Evolutionary conservation across 2,329 filamentous ascomycete species (phyloP).

Genomic region (Diaporthe helianthi): DNA sequence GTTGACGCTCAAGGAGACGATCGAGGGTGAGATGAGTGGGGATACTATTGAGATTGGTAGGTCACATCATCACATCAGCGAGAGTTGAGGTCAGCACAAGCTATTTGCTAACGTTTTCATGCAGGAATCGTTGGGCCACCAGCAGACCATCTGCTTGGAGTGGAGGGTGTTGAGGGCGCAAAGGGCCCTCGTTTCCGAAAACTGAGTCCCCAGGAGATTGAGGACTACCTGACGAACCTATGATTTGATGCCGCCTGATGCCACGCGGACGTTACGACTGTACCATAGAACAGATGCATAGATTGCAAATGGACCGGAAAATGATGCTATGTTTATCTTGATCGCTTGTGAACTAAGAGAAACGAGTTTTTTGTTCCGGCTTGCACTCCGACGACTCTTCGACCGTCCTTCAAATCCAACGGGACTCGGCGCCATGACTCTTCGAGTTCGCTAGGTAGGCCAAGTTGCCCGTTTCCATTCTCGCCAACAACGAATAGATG

Average conservation of each 20-base stretch:
- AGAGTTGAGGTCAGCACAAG: not conserved
- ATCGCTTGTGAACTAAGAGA: conserved; percentile 45
- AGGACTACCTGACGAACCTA: conserved; percentile 99
- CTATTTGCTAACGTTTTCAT: not conserved
- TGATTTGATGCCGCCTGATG: conserved; percentile 55
- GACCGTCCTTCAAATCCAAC: conserved; percentile 40
- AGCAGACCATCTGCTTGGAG: conserved; percentile 89
- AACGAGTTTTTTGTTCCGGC: conserved; percentile 60
- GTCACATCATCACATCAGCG: conserved; percentile 41
- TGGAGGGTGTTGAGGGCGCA: conserved; percentile 86
- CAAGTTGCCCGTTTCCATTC: conserved; percentile 67
- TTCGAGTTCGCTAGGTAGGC: conserved; percentile 44
- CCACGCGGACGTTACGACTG: conserved; percentile 40
- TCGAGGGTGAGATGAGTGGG: conserved; percentile 98
- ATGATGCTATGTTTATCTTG: conserved; percentile 35
- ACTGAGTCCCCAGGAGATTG: conserved; percentile 96
- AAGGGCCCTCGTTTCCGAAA: conserved; percentile 90
- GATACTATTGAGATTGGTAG: conserved; percentile 97
- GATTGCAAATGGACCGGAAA: conserved; percentile 38
- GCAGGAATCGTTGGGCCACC: conserved; percentile 93
- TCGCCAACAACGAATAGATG: conserved; percentile 62
- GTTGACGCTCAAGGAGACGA: conserved; percentile 97
- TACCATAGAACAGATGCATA: conserved; percentile 49
- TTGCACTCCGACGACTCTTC: conserved; percentile 49
- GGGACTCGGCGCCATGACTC: conserved; percentile 47